phyloP scores from a whole-genome alignment of 2,329 filamentous ascomycete species.

The Trichoderma semiorbis region DNA sequence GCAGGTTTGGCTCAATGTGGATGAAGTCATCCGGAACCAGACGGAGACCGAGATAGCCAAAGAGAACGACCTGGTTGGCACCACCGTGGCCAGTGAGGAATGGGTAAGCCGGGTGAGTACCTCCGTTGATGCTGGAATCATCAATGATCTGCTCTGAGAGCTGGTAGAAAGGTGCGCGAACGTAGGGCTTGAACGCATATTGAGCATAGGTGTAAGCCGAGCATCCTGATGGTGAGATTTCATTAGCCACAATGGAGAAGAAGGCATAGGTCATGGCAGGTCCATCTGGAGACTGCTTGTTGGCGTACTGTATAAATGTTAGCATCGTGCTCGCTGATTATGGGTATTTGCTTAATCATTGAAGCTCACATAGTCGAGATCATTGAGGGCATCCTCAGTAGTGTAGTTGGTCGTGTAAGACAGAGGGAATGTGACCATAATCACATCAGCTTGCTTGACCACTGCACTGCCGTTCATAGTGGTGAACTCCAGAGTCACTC shows the following conservation, averaged over 20 bases:
- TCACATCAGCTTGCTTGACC: constrained; percentile 68
- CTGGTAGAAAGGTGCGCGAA: constrained; percentile 65
- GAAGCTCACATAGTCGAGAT: constrained; percentile 27
- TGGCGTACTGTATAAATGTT: constrained; percentile 34
- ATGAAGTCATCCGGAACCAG: constrained; percentile 57
- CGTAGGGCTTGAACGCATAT: constrained; percentile 60
- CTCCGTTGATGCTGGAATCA: constrained; percentile 54
- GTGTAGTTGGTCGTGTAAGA: constrained; percentile 49
- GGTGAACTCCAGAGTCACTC: constrained; percentile 61
- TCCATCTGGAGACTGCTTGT: constrained; percentile 48
- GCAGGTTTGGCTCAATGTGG: constrained; percentile 58
- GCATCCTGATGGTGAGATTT: constrained; percentile 64
- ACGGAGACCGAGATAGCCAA: constrained; percentile 64
- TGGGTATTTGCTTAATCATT: constrained; percentile 26
- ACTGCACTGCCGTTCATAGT: constrained; percentile 63
- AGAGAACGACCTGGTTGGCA: constrained; percentile 63
- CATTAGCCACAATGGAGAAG: constrained; percentile 64
- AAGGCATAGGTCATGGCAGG: constrained; percentile 73
- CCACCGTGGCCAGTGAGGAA: constrained; percentile 71
- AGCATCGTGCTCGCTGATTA: constrained; percentile 49
- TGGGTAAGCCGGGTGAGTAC: constrained; percentile 56
- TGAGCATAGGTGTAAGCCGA: constrained; percentile 65
- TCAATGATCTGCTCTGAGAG: constrained; percentile 67
- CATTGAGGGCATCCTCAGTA: constrained; percentile 21
- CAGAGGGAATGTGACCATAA: constrained; percentile 62